Conservation (phyloP, 2,329 filamentous ascomycete genomes). For the Ploettnerulaceae sp. region DNA sequence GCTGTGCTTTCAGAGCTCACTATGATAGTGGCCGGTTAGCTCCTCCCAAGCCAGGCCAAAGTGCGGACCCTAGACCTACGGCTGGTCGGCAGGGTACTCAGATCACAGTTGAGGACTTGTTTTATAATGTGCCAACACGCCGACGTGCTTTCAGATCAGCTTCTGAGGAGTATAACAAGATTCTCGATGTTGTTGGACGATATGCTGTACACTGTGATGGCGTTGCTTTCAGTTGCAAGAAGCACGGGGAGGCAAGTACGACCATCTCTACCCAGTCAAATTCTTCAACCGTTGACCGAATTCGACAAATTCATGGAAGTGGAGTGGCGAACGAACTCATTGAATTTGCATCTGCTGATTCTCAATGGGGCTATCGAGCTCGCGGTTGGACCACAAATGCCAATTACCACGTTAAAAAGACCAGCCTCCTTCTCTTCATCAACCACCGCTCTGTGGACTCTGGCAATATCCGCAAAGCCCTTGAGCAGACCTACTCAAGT, state of each 20-base stretch:
- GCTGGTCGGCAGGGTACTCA: slow-evolving; percentile 88
- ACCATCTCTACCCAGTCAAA: slow-evolving; percentile 74
- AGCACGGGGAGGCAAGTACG: slow-evolving; percentile 80
- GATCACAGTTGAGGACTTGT: slow-evolving; percentile 93
- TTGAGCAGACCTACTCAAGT: slow-evolving; percentile 83
- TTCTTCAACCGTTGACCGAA: slow-evolving; percentile 72
- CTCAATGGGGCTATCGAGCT: slow-evolving; percentile 78
- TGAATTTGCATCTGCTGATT: slow-evolving; percentile 65
- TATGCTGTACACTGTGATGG: slow-evolving; percentile 88
- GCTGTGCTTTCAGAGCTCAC: slow-evolving; percentile 83
- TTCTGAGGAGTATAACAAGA: slow-evolving; percentile 96
- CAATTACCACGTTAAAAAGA: slow-evolving; percentile 91
- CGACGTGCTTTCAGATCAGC: slow-evolving; percentile 84
- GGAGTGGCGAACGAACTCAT: slow-evolving; percentile 84
- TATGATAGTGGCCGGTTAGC: slow-evolving; percentile 80
- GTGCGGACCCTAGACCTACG: slow-evolving; percentile 76
- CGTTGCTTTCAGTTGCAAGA: slow-evolving; percentile 96
- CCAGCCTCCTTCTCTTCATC: slow-evolving; percentile 84
- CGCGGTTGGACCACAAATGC: slow-evolving; percentile 83
- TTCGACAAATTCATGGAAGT: slow-evolving; percentile 84
- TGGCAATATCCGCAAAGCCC: slow-evolving; percentile 74
- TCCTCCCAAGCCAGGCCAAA: slow-evolving; percentile 82
- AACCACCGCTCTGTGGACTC: slow-evolving; percentile 95
- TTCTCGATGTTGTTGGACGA: slow-evolving; percentile 87
- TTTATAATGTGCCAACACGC: slow-evolving; percentile 91